Conservation (phyloP, 75 land plant genomes). For the Picea glauca region DNA sequence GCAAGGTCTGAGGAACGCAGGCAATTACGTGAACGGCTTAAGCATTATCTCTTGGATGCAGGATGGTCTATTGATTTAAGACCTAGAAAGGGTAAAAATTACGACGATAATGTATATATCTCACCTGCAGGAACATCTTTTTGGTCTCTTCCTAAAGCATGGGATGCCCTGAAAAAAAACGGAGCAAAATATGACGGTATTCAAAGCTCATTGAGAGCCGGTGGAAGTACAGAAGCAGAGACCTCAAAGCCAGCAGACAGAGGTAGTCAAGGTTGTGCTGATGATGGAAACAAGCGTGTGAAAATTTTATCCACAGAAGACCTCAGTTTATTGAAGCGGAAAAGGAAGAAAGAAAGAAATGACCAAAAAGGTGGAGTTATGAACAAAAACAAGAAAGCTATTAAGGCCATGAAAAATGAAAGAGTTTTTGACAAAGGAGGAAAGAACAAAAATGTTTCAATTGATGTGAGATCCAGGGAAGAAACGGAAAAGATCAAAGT, state of each 20-base stretch:
- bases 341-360: neutral
- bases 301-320: neutral
- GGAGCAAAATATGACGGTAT: neutral
- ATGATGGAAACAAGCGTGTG: neutral
- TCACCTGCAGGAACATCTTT: conserved; percentile 22
- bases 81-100: conserved; percentile 40
- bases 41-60: conserved; percentile 32
- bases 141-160: conserved; percentile 27
- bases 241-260: neutral
- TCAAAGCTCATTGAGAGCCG: neutral
- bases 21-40: conserved; percentile 29
- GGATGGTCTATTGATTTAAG: conserved; percentile 66
- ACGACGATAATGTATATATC: conserved; percentile 15
- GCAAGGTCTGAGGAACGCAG: neutral
- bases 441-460: neutral
- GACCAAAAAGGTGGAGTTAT: neutral
- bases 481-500: neutral
- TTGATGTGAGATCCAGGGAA: neutral
- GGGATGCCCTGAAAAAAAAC: conserved; percentile 12
- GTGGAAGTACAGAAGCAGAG: neutral
- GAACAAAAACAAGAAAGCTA: neutral
- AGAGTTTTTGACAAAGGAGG: neutral
- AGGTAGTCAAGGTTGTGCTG: neutral
- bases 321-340: conserved; percentile 13
- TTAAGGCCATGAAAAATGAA: neutral